A percentile compares a stretch with the other conserved stretches of the same genome.
These are phyloP conservation scores for Ustilago loliicola DNA, from an alignment of 1,284 basidiomycete species.

Conservation along the genomic window DNA sequence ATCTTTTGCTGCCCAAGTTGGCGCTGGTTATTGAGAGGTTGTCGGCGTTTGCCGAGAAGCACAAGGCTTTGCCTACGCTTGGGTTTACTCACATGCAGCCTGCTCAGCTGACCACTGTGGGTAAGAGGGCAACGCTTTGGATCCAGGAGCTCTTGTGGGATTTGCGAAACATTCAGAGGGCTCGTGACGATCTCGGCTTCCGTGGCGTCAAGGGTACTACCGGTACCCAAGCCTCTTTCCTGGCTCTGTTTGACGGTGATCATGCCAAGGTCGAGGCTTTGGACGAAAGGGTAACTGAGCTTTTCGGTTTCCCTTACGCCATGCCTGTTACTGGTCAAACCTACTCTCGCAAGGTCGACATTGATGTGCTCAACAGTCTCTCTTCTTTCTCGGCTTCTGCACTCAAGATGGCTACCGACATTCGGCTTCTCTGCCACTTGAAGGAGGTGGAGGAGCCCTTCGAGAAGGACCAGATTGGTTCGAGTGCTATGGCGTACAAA, in stretches of 20 bases:
- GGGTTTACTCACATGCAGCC: slow-evolving; percentile 99
- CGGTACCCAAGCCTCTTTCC: slow-evolving; percentile 96
- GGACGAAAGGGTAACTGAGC: slow-evolving; percentile 80
- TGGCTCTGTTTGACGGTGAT: slow-evolving; percentile 93
- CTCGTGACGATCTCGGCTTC: slow-evolving; percentile 93
- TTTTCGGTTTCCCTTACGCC: slow-evolving; percentile 91
- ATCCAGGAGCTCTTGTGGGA: slow-evolving; percentile 95
- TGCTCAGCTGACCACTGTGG: slow-evolving; percentile 97
- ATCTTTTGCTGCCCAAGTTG: slow-evolving; percentile 87
- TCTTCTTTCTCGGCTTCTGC: slow-evolving; percentile 94
- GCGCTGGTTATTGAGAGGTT: slow-evolving; percentile 90
- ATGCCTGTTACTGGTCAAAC: slow-evolving; percentile 99
- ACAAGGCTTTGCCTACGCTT: slow-evolving; percentile 74
- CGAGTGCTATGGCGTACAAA: slow-evolving; percentile 97
- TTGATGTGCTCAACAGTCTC: slow-evolving; percentile 89
- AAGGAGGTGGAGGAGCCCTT: slow-evolving; percentile 99
- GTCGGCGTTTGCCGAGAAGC: slow-evolving; percentile 79
- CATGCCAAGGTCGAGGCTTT: slow-evolving; percentile 86
- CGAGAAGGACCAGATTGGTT: slow-evolving; percentile 98
- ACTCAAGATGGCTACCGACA: slow-evolving; percentile 97
- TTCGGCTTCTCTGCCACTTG: slow-evolving; percentile 74
- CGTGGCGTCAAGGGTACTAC: slow-evolving; percentile 99
- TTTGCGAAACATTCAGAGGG: slow-evolving; percentile 90
- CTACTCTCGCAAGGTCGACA: slow-evolving; percentile 96
- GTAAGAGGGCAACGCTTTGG: slow-evolving; percentile 99